Conservation (phyloP, 176 grass and related monocot species). For the Hsuehochloa calcarea region DNA sequence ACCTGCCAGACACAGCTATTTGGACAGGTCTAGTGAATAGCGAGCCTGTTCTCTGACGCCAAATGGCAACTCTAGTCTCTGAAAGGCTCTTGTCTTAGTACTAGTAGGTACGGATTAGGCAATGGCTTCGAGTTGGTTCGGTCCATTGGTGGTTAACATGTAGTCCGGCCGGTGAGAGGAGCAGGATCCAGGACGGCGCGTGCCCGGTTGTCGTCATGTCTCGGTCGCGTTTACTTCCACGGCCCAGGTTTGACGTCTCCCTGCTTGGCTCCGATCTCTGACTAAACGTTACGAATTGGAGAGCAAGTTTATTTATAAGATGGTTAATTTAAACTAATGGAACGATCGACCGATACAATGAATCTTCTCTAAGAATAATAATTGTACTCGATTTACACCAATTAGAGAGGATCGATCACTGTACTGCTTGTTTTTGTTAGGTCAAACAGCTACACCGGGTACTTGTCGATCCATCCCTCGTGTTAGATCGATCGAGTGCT, state of each 20-base stretch:
- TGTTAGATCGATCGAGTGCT: not conserved
- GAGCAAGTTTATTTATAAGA: not conserved
- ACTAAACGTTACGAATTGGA: not conserved
- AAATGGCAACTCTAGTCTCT: not conserved
- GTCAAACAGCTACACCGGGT: constrained; percentile 9
- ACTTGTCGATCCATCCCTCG: not conserved
- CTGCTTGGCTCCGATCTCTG: constrained; percentile 5
- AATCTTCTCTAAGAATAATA: not conserved
- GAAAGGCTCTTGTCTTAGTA: not conserved
- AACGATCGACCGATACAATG: not conserved
- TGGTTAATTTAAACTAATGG: not conserved
- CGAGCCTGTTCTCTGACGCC: not conserved
- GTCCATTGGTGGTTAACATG: constrained; percentile 3
- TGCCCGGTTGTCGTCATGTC: constrained; percentile 5
- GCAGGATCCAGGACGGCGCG: not conserved
- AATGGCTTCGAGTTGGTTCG: not conserved
- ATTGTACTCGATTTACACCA: not conserved
- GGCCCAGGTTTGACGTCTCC: not conserved
- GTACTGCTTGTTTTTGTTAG: not conserved
- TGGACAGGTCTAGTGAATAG: not conserved
- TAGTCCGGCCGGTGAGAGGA: not conserved
- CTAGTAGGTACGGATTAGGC: not conserved
- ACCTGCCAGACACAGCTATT: too few species aligned
- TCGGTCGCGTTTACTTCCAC: constrained; percentile 13
- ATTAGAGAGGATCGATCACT: not conserved